Evolutionary conservation across 2,329 filamentous ascomycete species (phyloP), one percentile per base, ranked within the genome.

Genomic region (Alternaria solani): DNA sequence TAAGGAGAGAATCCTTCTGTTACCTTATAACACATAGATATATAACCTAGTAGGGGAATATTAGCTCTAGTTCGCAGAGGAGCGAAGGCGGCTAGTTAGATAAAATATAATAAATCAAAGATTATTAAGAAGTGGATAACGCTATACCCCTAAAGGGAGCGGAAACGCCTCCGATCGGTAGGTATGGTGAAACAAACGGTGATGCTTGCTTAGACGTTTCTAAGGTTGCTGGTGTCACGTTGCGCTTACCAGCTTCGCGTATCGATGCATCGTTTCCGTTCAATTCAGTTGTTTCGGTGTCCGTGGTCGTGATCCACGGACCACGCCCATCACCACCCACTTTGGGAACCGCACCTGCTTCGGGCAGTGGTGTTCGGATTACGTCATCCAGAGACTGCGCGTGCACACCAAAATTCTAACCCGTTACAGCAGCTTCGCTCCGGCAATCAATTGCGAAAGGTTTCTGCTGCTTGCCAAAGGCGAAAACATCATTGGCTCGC

Each of bases 391-490:
- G 7, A 23, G 6, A 25, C 39, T 25, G 12, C 39, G 14, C 39
- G 20, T 42, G 20, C 39, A 25, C 20, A 42, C 20, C 20, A 42
- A 25, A 3, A 6, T 14, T 46, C 5, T 36, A 23, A 28, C 25
- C 42, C 49, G 12, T 30, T 20, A 9, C 7, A 38, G 5, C 26
- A 51, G 18, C 48, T 25, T 41, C 18, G 20, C 34, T 64, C 47
- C 55, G 20, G 52, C 32, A 11, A 25, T 25, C 43, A 12, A 25
- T 44, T 14, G 11, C 34, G 36, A 11, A 30, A 32, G 7, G 36
- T 43, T 52, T 28, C 34, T 42, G 32, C 48, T 51, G 69, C 65
- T 72, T 72, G 67, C 34, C 57, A 69, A 69, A 65, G 25, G 9
- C 23, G n/a, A 7, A 0, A 6, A 14, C 8, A 2, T 64, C 26